Evolutionary conservation across 2,329 filamentous ascomycete genomes (phyloP), one percentile per base, ranked within the genome.

Genomic region (Paramyrothecium roridum): DNA sequence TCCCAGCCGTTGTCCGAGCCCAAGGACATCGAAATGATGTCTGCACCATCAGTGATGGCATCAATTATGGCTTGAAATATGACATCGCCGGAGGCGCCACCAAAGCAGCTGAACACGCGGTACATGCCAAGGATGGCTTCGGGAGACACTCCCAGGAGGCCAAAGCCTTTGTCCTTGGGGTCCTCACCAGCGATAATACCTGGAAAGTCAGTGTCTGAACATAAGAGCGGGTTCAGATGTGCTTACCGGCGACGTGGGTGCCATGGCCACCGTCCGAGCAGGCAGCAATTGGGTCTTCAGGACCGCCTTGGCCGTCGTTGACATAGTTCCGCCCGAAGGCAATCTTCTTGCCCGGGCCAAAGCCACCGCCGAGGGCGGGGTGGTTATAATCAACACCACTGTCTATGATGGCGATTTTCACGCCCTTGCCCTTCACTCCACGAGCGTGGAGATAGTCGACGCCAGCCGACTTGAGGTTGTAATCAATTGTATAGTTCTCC

Each of bases 11-110:
- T 40, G 22, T 16, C 23, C 22, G 23, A 48, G 13, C 50, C 61
- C 22, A 68, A 53, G 1, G 66, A 68, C 56, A 68, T 65, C 50
- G 61, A 66, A 43, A 69, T 59, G 11, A 68, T 57, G 23, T 69
- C 64, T 4, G 65, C 64, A 21, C 63, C 63, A 22, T 68, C 67
- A 10, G 56, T 56, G 2, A 61, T 56, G 1, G 66, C 65, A 33
- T 57, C 56, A 1, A 62, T 50, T 61, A 68, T 66, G 12, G 63
- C 64, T 1, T 62, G 62, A 21, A 70, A 56, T n/a, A 68, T 61
- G 11, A 59, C 46, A 17, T 61, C 60, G 23, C 63, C 55, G 11
- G 56, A 52, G 37, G 53, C 50, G n/a, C 23, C n/a, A n/a, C 52
- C 40, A 12, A 30, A 48, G 34, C 62, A 65, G 10, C 52, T 40